phyloP scores from a whole-genome alignment of 371 early-diverging fungal genomes.

The Actinomucor elegans region DNA sequence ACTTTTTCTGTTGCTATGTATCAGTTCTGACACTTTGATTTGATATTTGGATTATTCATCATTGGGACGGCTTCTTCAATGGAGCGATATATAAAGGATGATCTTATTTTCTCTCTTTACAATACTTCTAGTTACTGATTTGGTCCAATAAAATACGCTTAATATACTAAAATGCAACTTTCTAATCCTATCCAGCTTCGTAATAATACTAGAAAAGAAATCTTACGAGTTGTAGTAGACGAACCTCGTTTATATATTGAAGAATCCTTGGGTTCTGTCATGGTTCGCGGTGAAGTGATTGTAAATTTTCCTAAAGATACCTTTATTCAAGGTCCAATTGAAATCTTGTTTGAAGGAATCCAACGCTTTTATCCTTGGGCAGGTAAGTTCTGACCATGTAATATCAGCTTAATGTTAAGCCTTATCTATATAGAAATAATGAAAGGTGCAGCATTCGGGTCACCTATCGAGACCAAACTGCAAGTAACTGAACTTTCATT shows the following conservation, averaged over 20 bases:
- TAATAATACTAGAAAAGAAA: conserved; percentile 18
- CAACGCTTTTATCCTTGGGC: conserved; percentile 39
- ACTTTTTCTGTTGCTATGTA: no score
- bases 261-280: conserved; percentile 31
- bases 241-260: conserved; percentile 35
- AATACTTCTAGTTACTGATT: no score
- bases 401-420: no score
- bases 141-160: no score
- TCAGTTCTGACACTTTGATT: conserved; percentile 2
- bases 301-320: conserved; percentile 38
- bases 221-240: conserved; percentile 32
- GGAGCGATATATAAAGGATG: background rate
- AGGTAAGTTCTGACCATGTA: conserved; percentile 35
- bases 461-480: conserved; percentile 34
- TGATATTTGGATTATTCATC: background rate
- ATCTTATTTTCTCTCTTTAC: background rate
- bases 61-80: background rate
- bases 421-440: conserved; percentile 27
- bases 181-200: background rate
- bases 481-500: conserved; percentile 39
- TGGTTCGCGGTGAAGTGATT: conserved; percentile 47
- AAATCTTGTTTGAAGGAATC: conserved; percentile 40
- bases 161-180: background rate
- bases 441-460: conserved; percentile 15
- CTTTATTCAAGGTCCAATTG: conserved; percentile 41